Percentiles rank a stretch among this genome's conserved stretches.
phyloP scores from a whole-genome alignment of 2,329 filamentous ascomycete species.

The Phialophora tarda region DNA sequence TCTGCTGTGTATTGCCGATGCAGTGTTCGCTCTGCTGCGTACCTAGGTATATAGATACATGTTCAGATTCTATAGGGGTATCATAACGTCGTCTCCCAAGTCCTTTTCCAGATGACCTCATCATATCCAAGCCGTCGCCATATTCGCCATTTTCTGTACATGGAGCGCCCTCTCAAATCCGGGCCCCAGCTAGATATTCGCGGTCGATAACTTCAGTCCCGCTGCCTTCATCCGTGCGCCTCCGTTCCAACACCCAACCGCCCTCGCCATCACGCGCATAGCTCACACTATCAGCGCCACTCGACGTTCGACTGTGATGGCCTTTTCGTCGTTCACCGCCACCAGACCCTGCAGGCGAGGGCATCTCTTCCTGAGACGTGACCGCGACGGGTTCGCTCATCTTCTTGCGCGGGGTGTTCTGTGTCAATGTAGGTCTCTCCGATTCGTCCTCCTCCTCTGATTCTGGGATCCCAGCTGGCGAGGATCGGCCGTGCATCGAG shows the following conservation, averaged over 20 bases:
- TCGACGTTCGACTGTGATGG: constrained; percentile 45
- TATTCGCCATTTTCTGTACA: not conserved
- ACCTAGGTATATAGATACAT: not conserved
- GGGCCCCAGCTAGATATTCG: constrained; percentile 41
- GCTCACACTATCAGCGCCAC: constrained; percentile 46
- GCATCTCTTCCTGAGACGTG: constrained; percentile 35
- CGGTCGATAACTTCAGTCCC: constrained; percentile 45
- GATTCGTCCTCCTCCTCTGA: constrained; percentile 40
- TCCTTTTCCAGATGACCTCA: constrained; percentile 39
- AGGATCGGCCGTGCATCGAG: constrained; percentile 28
- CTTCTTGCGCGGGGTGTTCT: constrained; percentile 39
- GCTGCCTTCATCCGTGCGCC: constrained; percentile 44
- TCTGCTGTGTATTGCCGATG: not conserved
- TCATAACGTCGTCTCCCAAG: constrained; percentile 23
- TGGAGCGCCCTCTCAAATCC: constrained; percentile 37
- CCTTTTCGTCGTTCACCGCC: constrained; percentile 30
- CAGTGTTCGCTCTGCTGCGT: not conserved
- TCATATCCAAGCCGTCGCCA: constrained; percentile 14
- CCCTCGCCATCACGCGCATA: constrained; percentile 45
- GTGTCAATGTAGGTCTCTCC: constrained; percentile 39
- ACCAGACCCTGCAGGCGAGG: constrained; percentile 24
- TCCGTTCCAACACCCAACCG: constrained; percentile 47
- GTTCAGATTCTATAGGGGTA: constrained; percentile 29
- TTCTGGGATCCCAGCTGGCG: constrained; percentile 39
- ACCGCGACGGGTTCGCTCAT: constrained; percentile 25